A percentile compares a stretch with the other conserved stretches of the same genome.
Evolutionary conservation across 805 yeast genomes (phyloP).

Genomic region (Candida peoriensis): DNA sequence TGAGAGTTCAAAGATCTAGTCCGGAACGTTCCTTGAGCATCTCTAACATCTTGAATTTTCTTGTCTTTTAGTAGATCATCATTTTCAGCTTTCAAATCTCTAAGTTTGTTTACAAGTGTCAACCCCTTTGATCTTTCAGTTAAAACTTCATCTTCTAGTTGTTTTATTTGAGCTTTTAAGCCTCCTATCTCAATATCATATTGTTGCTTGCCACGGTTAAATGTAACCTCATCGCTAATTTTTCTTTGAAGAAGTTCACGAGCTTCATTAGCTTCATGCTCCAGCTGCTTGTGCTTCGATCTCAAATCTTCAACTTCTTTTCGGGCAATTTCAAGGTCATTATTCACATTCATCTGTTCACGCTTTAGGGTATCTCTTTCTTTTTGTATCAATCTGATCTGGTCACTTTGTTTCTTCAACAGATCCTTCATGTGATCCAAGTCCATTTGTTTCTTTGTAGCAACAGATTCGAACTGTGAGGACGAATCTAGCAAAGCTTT

Average conservation of each 20-base stretch:
- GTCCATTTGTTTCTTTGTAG: constrained; percentile 33
- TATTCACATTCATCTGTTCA: constrained; percentile 24
- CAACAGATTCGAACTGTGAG: constrained; percentile 28
- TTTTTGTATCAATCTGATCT: constrained; percentile 22
- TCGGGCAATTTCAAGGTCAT: constrained; percentile 25
- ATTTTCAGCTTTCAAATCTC: constrained; percentile 28
- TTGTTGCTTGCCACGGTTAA: constrained; percentile 40
- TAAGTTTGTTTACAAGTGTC: constrained; percentile 23
- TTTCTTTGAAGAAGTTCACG: constrained; percentile 36
- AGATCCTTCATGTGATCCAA: constrained; percentile 25
- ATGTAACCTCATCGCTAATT: constrained; percentile 37
- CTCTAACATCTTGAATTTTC: constrained; percentile 16
- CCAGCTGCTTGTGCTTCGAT: constrained; percentile 31
- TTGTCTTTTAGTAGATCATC: constrained; percentile 25
- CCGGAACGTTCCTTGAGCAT: constrained; percentile 22
- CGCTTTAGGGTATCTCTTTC: constrained; percentile 27
- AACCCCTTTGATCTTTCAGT: constrained; percentile 28
- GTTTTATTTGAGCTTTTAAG: constrained; percentile 27
- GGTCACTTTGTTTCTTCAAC: constrained; percentile 22
- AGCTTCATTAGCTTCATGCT: constrained; percentile 41
- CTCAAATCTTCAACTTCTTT: constrained; percentile 22
- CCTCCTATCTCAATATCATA: constrained; percentile 36
- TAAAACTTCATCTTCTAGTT: constrained; percentile 15
- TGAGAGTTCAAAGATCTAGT: constrained; percentile 19
- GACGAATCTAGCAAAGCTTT: constrained; percentile 32